A percentile compares a stretch with the other conserved stretches of the same genome.
Conservation (phyloP, 257 asterid species). For the Petunia axillaris region DNA sequence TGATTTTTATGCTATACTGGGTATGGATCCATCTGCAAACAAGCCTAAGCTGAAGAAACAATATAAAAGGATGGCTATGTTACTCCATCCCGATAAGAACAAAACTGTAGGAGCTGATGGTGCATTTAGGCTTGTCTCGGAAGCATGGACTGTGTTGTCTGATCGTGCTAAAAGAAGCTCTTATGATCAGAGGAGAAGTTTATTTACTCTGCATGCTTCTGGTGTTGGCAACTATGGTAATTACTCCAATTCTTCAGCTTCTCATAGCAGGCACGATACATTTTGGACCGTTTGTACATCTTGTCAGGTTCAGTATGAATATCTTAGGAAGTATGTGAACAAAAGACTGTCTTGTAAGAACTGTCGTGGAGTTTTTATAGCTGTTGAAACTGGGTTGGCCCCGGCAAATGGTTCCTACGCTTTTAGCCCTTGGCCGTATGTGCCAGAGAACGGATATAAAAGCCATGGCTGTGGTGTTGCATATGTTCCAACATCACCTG, state of each 20-base stretch:
- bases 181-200: constrained; percentile 65
- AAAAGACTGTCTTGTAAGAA: constrained; percentile 91
- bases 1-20: constrained; percentile 70
- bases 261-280: constrained; percentile 72
- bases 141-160: constrained; percentile 62
- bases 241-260: constrained; percentile 49
- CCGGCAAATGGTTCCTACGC: constrained; percentile 72
- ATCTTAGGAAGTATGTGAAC: constrained; percentile 85
- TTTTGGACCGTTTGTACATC: constrained; percentile 97
- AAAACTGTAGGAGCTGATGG: constrained; percentile 66
- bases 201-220: constrained; percentile 46
- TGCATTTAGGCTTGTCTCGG: constrained; percentile 66
- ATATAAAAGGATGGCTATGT: constrained; percentile 59
- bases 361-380: constrained; percentile 91
- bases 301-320: constrained; percentile 93
- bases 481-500: constrained; percentile 55
- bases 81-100: constrained; percentile 78
- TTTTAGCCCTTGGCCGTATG: constrained; percentile 61
- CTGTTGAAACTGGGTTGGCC: constrained; percentile 89
- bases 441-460: constrained; percentile 64
- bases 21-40: constrained; percentile 56
- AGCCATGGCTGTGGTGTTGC: constrained; percentile 61
- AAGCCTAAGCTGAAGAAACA: constrained; percentile 57
- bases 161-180: constrained; percentile 48
- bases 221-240: constrained; percentile 49